phyloP scores from a whole-genome alignment of 1,284 basidiomycete genomes.

The Sphaerobolus stellatus region DNA sequence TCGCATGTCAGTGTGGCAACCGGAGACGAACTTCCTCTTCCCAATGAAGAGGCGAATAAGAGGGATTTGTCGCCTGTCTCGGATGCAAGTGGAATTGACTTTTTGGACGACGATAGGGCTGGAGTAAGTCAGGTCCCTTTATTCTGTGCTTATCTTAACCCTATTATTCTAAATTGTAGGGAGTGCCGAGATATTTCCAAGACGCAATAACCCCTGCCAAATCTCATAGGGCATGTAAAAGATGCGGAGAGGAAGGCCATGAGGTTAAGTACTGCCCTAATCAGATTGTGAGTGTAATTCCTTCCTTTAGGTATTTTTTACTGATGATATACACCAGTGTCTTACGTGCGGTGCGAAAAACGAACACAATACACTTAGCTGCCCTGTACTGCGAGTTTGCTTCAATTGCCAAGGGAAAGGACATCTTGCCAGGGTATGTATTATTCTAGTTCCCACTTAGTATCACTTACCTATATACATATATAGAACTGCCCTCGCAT shows the following conservation, averaged over 20 bases:
- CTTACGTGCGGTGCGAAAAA: slow-evolving; percentile 84
- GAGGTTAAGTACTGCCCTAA: slow-evolving; percentile 62
- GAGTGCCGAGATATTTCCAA: slow-evolving; percentile 42
- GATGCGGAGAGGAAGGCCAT: slow-evolving; percentile 71
- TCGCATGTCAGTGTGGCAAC: slow-evolving; percentile 59
- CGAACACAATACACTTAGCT: slow-evolving; percentile 79
- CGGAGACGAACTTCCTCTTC: slow-evolving; percentile 34
- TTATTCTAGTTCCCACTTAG: neutral
- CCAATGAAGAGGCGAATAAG: slow-evolving; percentile 39
- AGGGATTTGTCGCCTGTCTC: slow-evolving; percentile 39
- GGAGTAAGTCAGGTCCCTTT: slow-evolving; percentile 41
- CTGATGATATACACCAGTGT: slow-evolving; percentile 53
- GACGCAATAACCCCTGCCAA: slow-evolving; percentile 39
- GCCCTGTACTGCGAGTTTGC: slow-evolving; percentile 83
- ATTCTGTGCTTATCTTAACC: slow-evolving; percentile 12
- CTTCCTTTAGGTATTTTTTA: slow-evolving; percentile 7
- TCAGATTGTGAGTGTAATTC: slow-evolving; percentile 53
- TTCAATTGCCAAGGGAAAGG: slow-evolving; percentile 87
- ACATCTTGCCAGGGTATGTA: slow-evolving; percentile 68
- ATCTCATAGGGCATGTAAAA: slow-evolving; percentile 55
- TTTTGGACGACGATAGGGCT: slow-evolving; percentile 67
- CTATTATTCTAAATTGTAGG: slow-evolving; percentile 8
- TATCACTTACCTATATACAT: neutral
- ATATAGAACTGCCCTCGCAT: slow-evolving; percentile 73
- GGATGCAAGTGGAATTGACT: slow-evolving; percentile 63